phyloP scores from a whole-genome alignment of 495 filamentous ascomycete species.

The Delitschia confertaspora region DNA sequence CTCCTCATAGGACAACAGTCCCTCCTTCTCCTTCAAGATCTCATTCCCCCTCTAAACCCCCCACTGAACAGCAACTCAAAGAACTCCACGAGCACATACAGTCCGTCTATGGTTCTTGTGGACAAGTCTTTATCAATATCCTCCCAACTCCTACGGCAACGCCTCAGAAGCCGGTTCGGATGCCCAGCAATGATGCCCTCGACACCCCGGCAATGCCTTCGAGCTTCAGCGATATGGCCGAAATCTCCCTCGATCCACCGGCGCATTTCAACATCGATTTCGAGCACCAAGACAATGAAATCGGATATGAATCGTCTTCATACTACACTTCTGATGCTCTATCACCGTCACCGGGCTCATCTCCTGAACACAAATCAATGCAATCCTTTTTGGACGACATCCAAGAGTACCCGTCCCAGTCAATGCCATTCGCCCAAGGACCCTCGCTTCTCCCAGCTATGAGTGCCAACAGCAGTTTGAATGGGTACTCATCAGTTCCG shows the following conservation, averaged over 20 bases:
- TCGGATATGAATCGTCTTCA: constrained; percentile 36
- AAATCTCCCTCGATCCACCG: constrained; percentile 43
- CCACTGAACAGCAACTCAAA: constrained; percentile 27
- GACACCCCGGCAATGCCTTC: constrained; percentile 44
- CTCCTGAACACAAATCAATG: constrained; percentile 21
- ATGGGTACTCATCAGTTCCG: constrained; percentile 23
- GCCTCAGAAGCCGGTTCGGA: constrained; percentile 22
- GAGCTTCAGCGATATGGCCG: constrained; percentile 49
- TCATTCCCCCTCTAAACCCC: constrained; percentile 17
- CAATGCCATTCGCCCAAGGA: constrained; percentile 13
- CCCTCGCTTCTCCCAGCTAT: constrained; percentile 9
- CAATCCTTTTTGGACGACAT: constrained; percentile 22
- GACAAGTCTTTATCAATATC: constrained; percentile 29
- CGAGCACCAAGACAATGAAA: constrained; percentile 44
- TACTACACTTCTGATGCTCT: constrained; percentile 28
- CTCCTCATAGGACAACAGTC: constrained; percentile 24
- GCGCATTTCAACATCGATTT: constrained; percentile 35
- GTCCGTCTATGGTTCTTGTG: constrained; percentile 25
- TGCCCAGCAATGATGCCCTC: constrained; percentile 24
- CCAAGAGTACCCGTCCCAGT: constrained; percentile 14
- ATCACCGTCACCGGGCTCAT: constrained; percentile 28
- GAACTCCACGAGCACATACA: constrained; percentile 34
- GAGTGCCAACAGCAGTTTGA: not conserved
- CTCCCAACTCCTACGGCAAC: constrained; percentile 27
- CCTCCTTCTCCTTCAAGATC: constrained; percentile 23